Conservation (phyloP, 805 yeast species). For the Saccharomycopsis amapae region DNA sequence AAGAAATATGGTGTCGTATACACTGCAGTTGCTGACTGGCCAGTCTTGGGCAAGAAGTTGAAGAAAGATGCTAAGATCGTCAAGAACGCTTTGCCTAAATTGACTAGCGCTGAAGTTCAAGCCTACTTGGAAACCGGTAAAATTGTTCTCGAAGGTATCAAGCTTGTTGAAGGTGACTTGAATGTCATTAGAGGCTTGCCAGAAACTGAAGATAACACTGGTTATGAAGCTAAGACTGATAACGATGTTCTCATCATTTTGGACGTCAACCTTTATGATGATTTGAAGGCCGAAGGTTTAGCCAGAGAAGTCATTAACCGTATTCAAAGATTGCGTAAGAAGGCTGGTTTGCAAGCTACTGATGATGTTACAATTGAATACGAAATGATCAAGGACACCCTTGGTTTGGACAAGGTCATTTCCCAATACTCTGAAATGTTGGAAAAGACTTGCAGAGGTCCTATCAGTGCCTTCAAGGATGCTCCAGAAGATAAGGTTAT, state of each 20-base stretch:
- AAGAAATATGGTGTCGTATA: conserved; percentile 86
- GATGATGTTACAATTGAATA: conserved; percentile 91
- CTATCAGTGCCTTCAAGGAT: conserved; percentile 37
- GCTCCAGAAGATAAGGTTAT: conserved; percentile 42
- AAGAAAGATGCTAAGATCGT: conserved; percentile 91
- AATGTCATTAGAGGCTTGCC: conserved; percentile 87
- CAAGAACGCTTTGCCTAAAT: conserved; percentile 82
- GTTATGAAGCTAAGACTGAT: conserved; percentile 82
- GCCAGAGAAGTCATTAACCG: conserved; percentile 97
- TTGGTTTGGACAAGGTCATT: conserved; percentile 56
- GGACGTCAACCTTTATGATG: conserved; percentile 83
- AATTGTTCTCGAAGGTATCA: conserved; percentile 83
- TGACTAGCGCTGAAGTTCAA: conserved; percentile 80
- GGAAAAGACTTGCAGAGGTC: conserved; percentile 67
- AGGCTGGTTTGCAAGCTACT: conserved; percentile 88
- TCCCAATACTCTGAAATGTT: conserved; percentile 59
- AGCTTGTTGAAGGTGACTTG: conserved; percentile 79
- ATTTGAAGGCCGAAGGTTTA: conserved; percentile 85
- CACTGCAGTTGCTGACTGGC: conserved; percentile 98
- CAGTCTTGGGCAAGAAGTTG: conserved; percentile 93
- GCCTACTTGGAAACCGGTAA: conserved; percentile 63
- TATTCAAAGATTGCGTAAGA: conserved; percentile 95
- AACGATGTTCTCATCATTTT: conserved; percentile 84
- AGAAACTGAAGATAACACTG: conserved; percentile 52
- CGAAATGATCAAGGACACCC: conserved; percentile 52